Percentiles rank a stretch among this genome's conserved stretches.
Evolutionary conservation across 1,139 yeast species (phyloP).

Genomic region (Hyphopichia burtonii): DNA sequence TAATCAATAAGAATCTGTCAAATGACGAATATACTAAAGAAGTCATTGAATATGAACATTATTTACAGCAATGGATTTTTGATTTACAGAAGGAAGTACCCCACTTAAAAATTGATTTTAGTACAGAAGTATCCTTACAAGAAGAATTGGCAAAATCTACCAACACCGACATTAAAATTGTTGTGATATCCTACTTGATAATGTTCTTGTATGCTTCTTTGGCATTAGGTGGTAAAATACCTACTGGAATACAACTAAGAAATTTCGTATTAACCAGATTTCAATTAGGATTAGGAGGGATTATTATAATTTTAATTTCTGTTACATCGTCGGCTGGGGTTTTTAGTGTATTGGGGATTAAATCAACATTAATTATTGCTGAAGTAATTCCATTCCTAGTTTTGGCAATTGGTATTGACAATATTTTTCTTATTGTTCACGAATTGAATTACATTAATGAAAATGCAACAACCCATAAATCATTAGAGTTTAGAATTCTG

Average conservation of each 20-base stretch:
- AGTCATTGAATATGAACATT: slow-evolving; percentile 65
- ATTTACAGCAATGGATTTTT: slow-evolving; percentile 55
- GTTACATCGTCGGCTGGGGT: slow-evolving; percentile 81
- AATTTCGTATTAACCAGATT: slow-evolving; percentile 62
- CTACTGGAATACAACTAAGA: slow-evolving; percentile 20
- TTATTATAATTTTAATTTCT: slow-evolving; percentile 73
- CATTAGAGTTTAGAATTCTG: slow-evolving; percentile 55
- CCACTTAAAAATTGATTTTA: slow-evolving; percentile 67
- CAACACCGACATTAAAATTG: slow-evolving; percentile 72
- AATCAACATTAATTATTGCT: slow-evolving; percentile 88
- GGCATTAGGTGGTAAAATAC: slow-evolving; percentile 66
- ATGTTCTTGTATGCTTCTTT: slow-evolving; percentile 90
- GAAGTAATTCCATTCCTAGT: slow-evolving; percentile 96
- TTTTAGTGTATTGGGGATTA: slow-evolving; percentile 71
- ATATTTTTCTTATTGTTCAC: slow-evolving; percentile 81
- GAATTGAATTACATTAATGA: slow-evolving; percentile 62
- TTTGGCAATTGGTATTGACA: slow-evolving; percentile 93
- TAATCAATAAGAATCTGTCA: slow-evolving; percentile 43
- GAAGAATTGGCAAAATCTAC: slow-evolving; percentile 81
- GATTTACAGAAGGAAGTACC: slow-evolving; percentile 44
- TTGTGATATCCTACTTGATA: slow-evolving; percentile 71
- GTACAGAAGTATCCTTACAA: slow-evolving; percentile 79
- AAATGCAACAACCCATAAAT: slow-evolving; percentile 34
- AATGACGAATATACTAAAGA: slow-evolving; percentile 35
- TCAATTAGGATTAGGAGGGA: slow-evolving; percentile 77